Conservation (phyloP, 2,329 filamentous ascomycete genomes). For the Emergomyces pasteurianus region DNA sequence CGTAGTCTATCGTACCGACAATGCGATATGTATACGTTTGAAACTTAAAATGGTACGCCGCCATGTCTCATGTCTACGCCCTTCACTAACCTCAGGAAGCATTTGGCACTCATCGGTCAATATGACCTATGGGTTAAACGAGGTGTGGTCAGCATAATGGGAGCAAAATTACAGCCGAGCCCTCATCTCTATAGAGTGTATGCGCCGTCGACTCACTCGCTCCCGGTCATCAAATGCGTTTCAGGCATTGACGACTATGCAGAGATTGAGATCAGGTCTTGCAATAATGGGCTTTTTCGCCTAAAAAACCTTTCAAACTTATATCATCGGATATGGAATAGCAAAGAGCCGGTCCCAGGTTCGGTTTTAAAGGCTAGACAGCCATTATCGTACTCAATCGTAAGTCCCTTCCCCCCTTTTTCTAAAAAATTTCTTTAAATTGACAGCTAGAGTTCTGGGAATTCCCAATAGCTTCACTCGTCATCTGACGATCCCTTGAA, state of each 20-base stretch:
- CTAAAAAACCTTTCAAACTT: constrained; percentile 39
- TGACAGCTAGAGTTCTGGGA: constrained; percentile 6
- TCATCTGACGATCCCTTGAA: constrained; percentile 32
- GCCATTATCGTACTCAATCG: constrained; percentile 29
- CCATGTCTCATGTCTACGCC: neutral
- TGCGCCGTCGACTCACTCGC: constrained; percentile 45
- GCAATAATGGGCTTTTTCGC: constrained; percentile 28
- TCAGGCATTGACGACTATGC: constrained; percentile 31
- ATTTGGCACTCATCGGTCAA: constrained; percentile 37
- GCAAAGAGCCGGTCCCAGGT: constrained; percentile 22
- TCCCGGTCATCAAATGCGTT: constrained; percentile 41
- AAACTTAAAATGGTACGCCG: constrained; percentile 27
- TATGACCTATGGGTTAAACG: constrained; percentile 46
- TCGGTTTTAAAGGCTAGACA: constrained; percentile 19
- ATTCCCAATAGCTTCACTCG: constrained; percentile 24
- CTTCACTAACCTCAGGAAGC: constrained; percentile 19
- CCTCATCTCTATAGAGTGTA: constrained; percentile 36
- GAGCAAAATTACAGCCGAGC: constrained; percentile 43
- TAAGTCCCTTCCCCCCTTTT: constrained; percentile 20
- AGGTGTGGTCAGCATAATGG: constrained; percentile 46
- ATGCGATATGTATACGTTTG: constrained; percentile 28
- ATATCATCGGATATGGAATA: constrained; percentile 43
- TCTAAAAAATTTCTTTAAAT: neutral
- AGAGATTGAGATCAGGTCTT: constrained; percentile 39
- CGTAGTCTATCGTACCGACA: constrained; percentile 27